Percentiles rank a stretch among this genome's conserved stretches.
These are phyloP conservation scores for Citrus glauca DNA, from an alignment of 345 rosid genomes.

Conservation along the genomic window DNA sequence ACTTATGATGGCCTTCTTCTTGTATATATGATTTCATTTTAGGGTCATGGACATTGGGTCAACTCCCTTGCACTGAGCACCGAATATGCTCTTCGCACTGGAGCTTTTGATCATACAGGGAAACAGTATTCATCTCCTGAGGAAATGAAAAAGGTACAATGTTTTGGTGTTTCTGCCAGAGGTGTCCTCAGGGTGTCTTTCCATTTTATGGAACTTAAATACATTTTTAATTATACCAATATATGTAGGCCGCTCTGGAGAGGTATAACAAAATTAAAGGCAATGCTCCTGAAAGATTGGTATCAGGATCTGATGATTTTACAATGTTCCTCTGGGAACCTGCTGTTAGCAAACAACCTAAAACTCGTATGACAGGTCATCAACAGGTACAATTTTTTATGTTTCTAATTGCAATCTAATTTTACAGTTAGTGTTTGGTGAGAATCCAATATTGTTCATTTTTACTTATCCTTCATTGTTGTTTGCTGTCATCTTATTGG, in stretches of 20 bases:
- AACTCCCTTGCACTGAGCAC: slow-evolving; percentile 96
- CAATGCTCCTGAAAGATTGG: slow-evolving; percentile 79
- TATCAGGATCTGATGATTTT: slow-evolving; percentile 93
- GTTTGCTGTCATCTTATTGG: not conserved
- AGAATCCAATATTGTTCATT: not conserved
- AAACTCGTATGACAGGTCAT: slow-evolving; percentile 84
- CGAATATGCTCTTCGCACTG: slow-evolving; percentile 88
- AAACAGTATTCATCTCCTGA: slow-evolving; percentile 66
- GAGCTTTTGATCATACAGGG: slow-evolving; percentile 94
- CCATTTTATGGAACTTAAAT: not conserved
- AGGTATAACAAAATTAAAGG: slow-evolving; percentile 84
- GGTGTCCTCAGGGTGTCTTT: not conserved
- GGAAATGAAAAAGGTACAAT: slow-evolving; percentile 76
- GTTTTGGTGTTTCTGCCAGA: not conserved
- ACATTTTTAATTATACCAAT: slow-evolving; percentile 3
- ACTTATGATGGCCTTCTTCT: not conserved
- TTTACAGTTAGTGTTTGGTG: not conserved
- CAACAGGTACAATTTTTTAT: slow-evolving; percentile 50
- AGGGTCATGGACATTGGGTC: slow-evolving; percentile 99
- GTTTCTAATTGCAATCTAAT: slow-evolving; percentile 1
- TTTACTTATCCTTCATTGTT: not conserved
- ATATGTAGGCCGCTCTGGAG: slow-evolving; percentile 63
- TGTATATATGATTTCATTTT: slow-evolving; percentile 8
- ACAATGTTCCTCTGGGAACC: slow-evolving; percentile 99
- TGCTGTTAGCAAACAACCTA: slow-evolving; percentile 69